Percentiles rank a stretch among this genome's conserved stretches.
phyloP scores from a whole-genome alignment of 106 monocot species.

The Narthecium ossifragum region DNA sequence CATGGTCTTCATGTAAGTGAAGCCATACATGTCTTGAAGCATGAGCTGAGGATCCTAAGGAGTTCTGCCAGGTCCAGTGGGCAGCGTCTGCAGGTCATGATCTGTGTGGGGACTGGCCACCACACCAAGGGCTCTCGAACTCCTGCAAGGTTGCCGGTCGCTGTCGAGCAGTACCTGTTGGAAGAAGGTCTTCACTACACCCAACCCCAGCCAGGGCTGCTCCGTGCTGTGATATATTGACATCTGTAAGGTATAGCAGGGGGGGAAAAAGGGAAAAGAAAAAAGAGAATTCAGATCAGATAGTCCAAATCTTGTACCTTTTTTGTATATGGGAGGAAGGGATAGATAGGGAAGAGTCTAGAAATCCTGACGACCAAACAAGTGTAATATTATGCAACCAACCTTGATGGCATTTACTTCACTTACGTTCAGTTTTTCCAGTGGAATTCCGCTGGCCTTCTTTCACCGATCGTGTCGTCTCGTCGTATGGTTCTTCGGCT shows the following conservation, averaged over 20 bases:
- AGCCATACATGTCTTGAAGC: constrained; percentile 79
- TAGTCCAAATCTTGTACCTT: constrained; percentile 13
- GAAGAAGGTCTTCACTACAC: constrained; percentile 65
- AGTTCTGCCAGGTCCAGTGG: constrained; percentile 50
- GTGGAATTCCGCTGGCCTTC: constrained; percentile 3
- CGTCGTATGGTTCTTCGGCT: no score
- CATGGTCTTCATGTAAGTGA: constrained; percentile 85
- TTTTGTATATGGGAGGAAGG: constrained; percentile 12
- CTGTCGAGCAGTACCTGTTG: constrained; percentile 69
- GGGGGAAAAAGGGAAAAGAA: constrained; percentile 1
- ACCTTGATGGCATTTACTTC: background rate
- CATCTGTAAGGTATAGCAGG: constrained; percentile 1
- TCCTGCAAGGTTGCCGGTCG: constrained; percentile 65
- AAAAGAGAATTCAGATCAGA: constrained; percentile 10
- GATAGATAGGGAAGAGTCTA: constrained; percentile 1
- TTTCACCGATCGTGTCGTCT: no score
- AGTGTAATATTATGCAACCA: constrained; percentile 7
- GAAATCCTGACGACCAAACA: background rate
- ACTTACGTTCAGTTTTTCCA: constrained; percentile 1
- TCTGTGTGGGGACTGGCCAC: constrained; percentile 84
- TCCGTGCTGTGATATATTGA: constrained; percentile 77
- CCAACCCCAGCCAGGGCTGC: constrained; percentile 69
- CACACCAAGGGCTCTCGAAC: constrained; percentile 70
- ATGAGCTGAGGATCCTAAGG: constrained; percentile 58
- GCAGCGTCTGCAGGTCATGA: constrained; percentile 57